These are phyloP conservation scores for Saccharomycopsis lassenensis DNA, from an alignment of 805 yeast genomes.

Conservation along the genomic window DNA sequence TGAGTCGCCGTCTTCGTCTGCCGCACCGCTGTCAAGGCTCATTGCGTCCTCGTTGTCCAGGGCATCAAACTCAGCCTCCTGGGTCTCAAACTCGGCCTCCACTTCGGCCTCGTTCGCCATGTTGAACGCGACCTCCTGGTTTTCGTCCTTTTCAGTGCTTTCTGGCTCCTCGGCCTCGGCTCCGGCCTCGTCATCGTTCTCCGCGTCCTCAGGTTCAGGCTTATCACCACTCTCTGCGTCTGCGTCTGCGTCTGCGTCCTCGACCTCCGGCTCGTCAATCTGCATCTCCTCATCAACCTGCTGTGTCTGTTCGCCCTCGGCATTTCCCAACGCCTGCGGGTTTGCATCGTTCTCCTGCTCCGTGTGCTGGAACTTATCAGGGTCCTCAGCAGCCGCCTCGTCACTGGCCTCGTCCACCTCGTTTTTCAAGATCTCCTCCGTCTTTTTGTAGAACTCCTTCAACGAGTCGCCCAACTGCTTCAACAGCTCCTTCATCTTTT, in stretches of 20 bases:
- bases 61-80: constrained; percentile 23
- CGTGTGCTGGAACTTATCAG: constrained; percentile 84
- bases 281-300: constrained; percentile 71
- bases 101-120: constrained; percentile 30
- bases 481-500: constrained; percentile 57
- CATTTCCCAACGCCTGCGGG: constrained; percentile 90
- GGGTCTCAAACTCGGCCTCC: constrained; percentile 22
- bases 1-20: constrained; percentile 19
- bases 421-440: constrained; percentile 52
- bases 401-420: constrained; percentile 35
- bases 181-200: constrained; percentile 31
- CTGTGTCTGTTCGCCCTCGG: constrained; percentile 69
- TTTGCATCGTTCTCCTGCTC: constrained; percentile 58
- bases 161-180: constrained; percentile 29
- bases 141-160: constrained; percentile 22
- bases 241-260: constrained; percentile 25
- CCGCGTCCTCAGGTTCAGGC: constrained; percentile 24
- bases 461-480: constrained; percentile 85
- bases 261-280: constrained; percentile 55
- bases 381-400: constrained; percentile 49
- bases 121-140: constrained; percentile 37
- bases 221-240: constrained; percentile 25
- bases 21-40: constrained; percentile 21
- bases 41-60: constrained; percentile 20
- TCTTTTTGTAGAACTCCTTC: constrained; percentile 84